Evolutionary conservation across 306 rosid genomes (phyloP), one percentile per base, ranked within the genome.

Genomic region (Quercus cerris): DNA sequence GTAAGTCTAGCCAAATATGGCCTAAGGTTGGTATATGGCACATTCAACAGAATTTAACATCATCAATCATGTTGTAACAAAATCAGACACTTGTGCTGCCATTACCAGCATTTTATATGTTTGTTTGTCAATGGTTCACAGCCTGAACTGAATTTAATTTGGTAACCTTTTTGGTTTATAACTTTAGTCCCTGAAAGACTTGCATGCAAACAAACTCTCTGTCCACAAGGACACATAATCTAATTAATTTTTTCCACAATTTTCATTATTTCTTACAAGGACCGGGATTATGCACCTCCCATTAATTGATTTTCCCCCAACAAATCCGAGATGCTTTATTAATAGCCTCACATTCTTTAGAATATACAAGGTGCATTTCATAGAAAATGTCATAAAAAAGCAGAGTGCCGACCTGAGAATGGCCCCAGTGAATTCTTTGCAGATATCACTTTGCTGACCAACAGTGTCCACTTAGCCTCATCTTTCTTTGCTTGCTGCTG

Each of bases 381-480:
- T 11, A 28, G 28, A 8, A 28, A 27, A 15, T 52, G 22, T 80
- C 82, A 76, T 35, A 35, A 23, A 6, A 80, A 77, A 59, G 77
- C 38, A 4, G 81, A 70, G 25, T 35, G 81, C 33, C 14, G 68
- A 27, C 56, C 73, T 10, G 76, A 33, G 76, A 78, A 71, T 23
- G 81, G 72, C 28, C 56, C 77, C 35, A 54, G 30, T 28, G 56
- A 35, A 20, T 77, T 73, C 81, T 49, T 88, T 5, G 84, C 84
- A 4, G 83, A 75, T 11, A 78, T 33, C 54, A 85, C 91, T 69
- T 85, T 88, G 75, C 80, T 81, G 46, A 84, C 88, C 81, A 88
- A 75, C 74, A 88, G 51, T 70, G 75, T 83, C 91, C 91, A 85
- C 81, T 62, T 83, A 3, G 73, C 69, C 68, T 88, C 88, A 18